These are phyloP conservation scores for Monosporascus cannonballus DNA, from an alignment of 2,329 filamentous ascomycete genomes.

Conservation along the genomic window DNA sequence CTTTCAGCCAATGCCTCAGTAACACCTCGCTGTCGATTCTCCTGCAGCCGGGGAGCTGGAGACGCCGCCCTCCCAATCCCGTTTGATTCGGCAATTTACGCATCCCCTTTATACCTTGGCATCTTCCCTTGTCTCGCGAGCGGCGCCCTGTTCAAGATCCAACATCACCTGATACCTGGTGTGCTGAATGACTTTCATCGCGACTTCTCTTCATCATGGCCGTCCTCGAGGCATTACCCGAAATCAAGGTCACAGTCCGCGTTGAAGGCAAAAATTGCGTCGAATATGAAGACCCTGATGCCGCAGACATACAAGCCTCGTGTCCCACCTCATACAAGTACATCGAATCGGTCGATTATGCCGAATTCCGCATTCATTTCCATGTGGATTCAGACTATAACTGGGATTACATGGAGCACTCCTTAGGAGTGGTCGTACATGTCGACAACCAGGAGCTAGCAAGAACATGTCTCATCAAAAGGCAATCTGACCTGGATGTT, in stretches of 20 bases:
- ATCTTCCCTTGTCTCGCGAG: too few species aligned
- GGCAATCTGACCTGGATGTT: neutral
- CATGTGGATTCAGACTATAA: slow-evolving; percentile 13
- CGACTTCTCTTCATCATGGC: slow-evolving; percentile 13
- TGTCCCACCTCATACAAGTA: slow-evolving; percentile 17
- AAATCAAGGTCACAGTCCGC: slow-evolving; percentile 17
- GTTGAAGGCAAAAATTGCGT: slow-evolving; percentile 9
- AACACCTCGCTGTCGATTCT: too few species aligned
- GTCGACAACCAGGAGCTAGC: slow-evolving; percentile 19
- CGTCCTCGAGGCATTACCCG: slow-evolving; percentile 18
- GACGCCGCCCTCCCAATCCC: too few species aligned
- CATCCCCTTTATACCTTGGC: too few species aligned
- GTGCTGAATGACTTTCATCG: too few species aligned
- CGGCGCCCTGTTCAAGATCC: too few species aligned
- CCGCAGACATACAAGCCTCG: slow-evolving; percentile 3
- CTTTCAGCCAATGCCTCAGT: too few species aligned
- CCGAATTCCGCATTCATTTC: slow-evolving; percentile 17
- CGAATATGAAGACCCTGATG: slow-evolving; percentile 21
- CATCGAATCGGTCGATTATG: slow-evolving; percentile 23
- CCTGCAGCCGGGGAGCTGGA: too few species aligned
- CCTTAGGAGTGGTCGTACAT: slow-evolving; percentile 7
- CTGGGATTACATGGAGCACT: slow-evolving; percentile 12
- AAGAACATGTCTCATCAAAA: neutral
- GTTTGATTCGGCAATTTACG: too few species aligned
- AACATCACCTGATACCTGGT: too few species aligned